These are phyloP conservation scores for Linnemannia exigua DNA, from an alignment of 192 early-diverging fungal genomes.

Conservation along the genomic window DNA sequence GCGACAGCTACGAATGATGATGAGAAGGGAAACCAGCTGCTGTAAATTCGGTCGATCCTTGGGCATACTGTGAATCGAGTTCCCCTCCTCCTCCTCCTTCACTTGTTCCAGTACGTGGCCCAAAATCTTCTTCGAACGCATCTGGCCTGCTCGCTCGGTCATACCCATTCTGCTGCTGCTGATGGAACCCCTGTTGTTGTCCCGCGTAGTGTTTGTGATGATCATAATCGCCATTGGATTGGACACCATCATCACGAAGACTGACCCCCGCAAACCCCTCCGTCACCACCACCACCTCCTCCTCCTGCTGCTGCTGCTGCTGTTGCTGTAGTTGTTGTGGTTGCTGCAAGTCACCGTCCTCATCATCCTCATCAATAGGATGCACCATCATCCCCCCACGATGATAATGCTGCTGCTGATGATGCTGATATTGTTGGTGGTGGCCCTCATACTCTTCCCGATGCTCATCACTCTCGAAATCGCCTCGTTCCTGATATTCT, in stretches of 20 bases:
- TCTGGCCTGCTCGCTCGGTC: background rate
- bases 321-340: no score
- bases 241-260: background rate
- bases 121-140: slow-evolving; percentile 15
- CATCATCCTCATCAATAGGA: background rate
- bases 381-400: background rate
- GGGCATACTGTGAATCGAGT: background rate
- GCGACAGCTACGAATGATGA: background rate
- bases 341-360: background rate
- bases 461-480: background rate
- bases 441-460: background rate
- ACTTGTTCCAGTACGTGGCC: background rate
- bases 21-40: no score
- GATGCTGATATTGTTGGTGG: background rate
- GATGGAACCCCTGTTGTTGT: background rate
- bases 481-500: background rate
- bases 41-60: background rate
- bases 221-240: background rate
- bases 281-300: no score
- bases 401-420: background rate
- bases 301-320: background rate
- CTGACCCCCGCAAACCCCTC: background rate
- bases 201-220: background rate
- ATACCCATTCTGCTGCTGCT: background rate
- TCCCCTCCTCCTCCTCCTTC: background rate